Evolutionary conservation across 768 basidiomycete species (phyloP), one percentile per base, ranked within the genome.

Genomic region (Psilocybe subaeruginosa): DNA sequence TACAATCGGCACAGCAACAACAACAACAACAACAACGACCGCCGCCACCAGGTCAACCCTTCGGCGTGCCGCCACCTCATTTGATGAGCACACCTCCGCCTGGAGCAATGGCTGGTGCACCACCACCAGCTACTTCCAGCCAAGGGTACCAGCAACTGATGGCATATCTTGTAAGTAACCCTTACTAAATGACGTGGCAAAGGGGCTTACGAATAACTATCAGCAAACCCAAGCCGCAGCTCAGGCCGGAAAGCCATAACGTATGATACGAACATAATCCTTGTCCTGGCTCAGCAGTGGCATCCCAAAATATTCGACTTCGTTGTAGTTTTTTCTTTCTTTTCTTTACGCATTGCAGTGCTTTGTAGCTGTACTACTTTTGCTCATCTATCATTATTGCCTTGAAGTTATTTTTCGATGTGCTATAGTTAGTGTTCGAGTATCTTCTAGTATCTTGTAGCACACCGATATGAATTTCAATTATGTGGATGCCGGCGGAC

Each of bases 61-160:
- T 77, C 65, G 76, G 73, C 63, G 73, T 76, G 8, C 80, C 78
- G 30, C 79, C 75, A 31, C 76, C 81, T 12, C 62, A 68, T 14
- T 35, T 64, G 43, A 81, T 80, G 72, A 80, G 29, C 43, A 74
- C 78, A 6, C 76, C 80, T 48, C 79, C 82, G 2, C 68, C 74
- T 57, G 65, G 76, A 53, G 73, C 78, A 39, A 73, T 69, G 47
- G 64, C 81, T 49, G 77, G 70, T 43, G 74, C 78, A 35, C 77
- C 79, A 11, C 74, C 71, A 50, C 54, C 81, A 45, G 75, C 72
- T 30, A 72, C 77, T 9, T 35, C 33, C 7, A 78, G 81, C 58
- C 73, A 78, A 1, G 81, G 81, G 66, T 89, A 87, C 65, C 86
- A 87, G 65, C 86, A 89, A 66, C 72, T 91, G 47, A 88, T 91